A percentile compares a stretch with the other conserved stretches of the same genome.
These are phyloP conservation scores for Candida tetrigidarum DNA, from an alignment of 1,139 yeast genomes.

Conservation along the genomic window DNA sequence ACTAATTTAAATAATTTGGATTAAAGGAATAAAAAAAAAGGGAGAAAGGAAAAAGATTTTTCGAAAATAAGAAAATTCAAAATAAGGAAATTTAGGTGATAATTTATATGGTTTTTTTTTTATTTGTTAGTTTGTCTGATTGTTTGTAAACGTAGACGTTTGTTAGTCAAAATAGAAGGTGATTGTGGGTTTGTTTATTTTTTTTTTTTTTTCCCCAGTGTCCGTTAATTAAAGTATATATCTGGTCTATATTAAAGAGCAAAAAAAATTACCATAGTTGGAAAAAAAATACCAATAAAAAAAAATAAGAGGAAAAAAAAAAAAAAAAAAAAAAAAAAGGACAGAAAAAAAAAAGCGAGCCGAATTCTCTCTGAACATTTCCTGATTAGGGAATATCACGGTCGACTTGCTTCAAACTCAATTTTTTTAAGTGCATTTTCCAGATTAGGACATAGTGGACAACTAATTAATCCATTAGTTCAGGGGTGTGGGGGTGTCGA, in stretches of 20 bases:
- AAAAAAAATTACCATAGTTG: neutral
- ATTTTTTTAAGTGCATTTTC: neutral
- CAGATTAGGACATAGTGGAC: neutral
- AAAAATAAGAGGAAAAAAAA: neutral
- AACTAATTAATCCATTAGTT: neutral
- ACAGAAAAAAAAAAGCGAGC: no score
- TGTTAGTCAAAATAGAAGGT: neutral
- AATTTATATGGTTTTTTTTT: conserved; percentile 1
- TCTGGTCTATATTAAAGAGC: no score
- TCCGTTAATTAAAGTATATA: no score
- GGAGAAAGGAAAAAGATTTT: neutral
- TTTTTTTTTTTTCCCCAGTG: no score
- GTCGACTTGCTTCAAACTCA: neutral
- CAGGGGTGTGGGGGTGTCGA: conserved; percentile 1
- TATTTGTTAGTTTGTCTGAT: neutral
- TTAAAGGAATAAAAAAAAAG: neutral
- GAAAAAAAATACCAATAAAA: neutral
- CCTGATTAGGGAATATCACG: conserved; percentile 1
- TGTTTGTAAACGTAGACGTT: neutral
- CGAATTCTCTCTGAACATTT: neutral
- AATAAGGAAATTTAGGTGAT: neutral
- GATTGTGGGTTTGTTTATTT: no score
- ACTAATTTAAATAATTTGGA: neutral
- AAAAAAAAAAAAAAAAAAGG: no score
- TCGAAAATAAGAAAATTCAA: neutral